Base-by-base conservation (phyloP, 257 asterid species). In the Petrea volubilis region DNA sequence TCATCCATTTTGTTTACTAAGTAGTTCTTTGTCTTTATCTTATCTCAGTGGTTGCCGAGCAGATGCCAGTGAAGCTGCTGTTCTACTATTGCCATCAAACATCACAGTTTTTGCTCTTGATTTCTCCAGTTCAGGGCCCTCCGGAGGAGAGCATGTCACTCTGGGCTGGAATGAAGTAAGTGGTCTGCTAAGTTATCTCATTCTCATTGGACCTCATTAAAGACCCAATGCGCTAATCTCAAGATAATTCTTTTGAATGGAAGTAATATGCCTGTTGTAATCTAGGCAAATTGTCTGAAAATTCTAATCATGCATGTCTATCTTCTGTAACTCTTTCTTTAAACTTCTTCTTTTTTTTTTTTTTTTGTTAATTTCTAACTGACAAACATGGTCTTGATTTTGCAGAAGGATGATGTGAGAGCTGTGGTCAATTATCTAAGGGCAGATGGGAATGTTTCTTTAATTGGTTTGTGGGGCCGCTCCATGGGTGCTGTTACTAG, bases 401-500 rank as follows among this genome's bases (percentile, higher is more conserved):
- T 81, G 72, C 90, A 93, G 98, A 93, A 84, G 71, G 97, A 88
- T 72, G 98, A 93, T 83, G 95, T 93, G 64, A 87, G 64, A 83
- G 90, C 96, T 24, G 98, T 84, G 57, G 97, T 93, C 70, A 84
- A 93, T 55, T 83, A 87, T 75, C 84, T 93, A 55, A 69, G 97
- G 64, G 80, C 82, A 28, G 97, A 90, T 80, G 97, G 96, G 71
- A 85, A 84, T 72, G 96, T 90, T 73, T 93, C 98, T 64, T 73
- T 85, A 56, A 90, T 93, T 81, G 97, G 97, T 29, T 79, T 93
- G 50, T 93, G 98, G 98, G 98, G 98, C 75, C 98, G 98, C 61
- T 93, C 98, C 27, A 93, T 93, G 98, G 98, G 98, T 68, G 89
- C 98, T 70, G 98, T 93, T 68, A 90, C 98, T 70, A 81, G 98